These are phyloP conservation scores for Bryoglossum gracile DNA, from an alignment of 495 filamentous ascomycete genomes.

Conservation along the genomic window DNA sequence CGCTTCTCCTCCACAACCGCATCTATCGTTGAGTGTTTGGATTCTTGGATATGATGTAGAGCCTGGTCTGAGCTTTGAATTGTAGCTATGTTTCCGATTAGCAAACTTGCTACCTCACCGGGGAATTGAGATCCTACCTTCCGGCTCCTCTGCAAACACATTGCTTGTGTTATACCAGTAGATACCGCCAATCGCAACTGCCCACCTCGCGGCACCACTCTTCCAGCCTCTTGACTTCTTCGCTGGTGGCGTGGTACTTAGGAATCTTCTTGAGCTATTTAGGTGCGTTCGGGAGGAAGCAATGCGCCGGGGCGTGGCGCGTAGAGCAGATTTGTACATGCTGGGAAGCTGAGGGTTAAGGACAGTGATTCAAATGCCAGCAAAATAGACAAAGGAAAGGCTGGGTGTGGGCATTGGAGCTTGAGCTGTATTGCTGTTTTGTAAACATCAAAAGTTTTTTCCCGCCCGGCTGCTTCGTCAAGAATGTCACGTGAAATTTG, in stretches of 20 bases:
- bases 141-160: slow-evolving; percentile 76
- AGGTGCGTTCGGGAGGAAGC: slow-evolving; percentile 30
- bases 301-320: slow-evolving; percentile 46
- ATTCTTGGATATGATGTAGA: slow-evolving; percentile 23
- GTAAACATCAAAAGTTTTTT: slow-evolving; percentile 22
- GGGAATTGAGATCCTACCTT: slow-evolving; percentile 42
- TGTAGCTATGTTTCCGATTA: slow-evolving; percentile 12
- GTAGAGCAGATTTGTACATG: slow-evolving; percentile 57
- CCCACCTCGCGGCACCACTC: slow-evolving; percentile 63
- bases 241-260: slow-evolving; percentile 60
- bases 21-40: slow-evolving; percentile 41
- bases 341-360: slow-evolving; percentile 15
- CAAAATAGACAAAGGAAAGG: slow-evolving; percentile 21
- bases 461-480: too few relatives aligned
- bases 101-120: not conserved
- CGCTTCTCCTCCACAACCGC: slow-evolving; percentile 45
- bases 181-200: slow-evolving; percentile 64
- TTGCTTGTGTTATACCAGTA: slow-evolving; percentile 92
- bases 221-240: slow-evolving; percentile 76
- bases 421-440: slow-evolving; percentile 15
- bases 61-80: slow-evolving; percentile 22
- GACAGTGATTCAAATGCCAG: not conserved
- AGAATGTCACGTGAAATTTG: too few relatives aligned
- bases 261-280: slow-evolving; percentile 43
- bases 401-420: slow-evolving; percentile 14